These are phyloP conservation scores for Sphaerulina vaccinii DNA, from an alignment of 2,329 filamentous ascomycete genomes.

Conservation along the genomic window DNA sequence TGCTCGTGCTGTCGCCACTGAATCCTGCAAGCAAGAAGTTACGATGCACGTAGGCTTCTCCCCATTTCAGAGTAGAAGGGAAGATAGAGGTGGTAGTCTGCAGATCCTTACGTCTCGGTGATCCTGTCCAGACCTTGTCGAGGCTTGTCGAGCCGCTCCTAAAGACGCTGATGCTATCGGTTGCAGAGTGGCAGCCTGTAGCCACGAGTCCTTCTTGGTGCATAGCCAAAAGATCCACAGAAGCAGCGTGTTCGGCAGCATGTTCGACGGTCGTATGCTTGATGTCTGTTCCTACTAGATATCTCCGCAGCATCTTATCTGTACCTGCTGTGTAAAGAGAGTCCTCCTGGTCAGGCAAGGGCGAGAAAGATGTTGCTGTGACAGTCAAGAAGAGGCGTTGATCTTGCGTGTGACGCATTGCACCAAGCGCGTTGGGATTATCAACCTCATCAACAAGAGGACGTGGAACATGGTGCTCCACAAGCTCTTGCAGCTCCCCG, in stretches of 20 bases:
- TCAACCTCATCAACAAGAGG: conserved; percentile 38
- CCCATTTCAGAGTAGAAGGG: conserved; percentile 52
- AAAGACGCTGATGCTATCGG: conserved; percentile 26
- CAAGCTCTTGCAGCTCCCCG: conserved; percentile 51
- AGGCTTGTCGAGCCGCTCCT: conserved; percentile 1
- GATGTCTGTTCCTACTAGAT: conserved; percentile 20
- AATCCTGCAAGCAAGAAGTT: conserved; percentile 57
- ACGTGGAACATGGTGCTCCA: conserved; percentile 52
- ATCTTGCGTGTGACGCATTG: conserved; percentile 52
- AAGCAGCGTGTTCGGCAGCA: conserved; percentile 45
- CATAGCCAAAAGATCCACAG: conserved; percentile 53
- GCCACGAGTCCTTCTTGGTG: conserved; percentile 23
- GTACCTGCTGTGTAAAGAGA: conserved; percentile 49
- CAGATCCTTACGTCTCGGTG: conserved; percentile 24
- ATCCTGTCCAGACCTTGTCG: conserved; percentile 16
- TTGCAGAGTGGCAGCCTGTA: conserved; percentile 22
- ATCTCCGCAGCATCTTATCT: conserved; percentile 50
- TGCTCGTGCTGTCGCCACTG: conserved; percentile 31
- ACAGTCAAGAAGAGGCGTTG: conserved; percentile 57
- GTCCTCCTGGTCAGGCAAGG: conserved; percentile 27
- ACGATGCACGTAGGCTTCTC: conserved; percentile 38
- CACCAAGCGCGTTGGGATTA: conserved; percentile 45
- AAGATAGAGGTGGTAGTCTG: conserved; percentile 34
- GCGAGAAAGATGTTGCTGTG: conserved; percentile 54
- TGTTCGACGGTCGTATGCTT: conserved; percentile 15